phyloP scores from a whole-genome alignment of 495 filamentous ascomycete genomes.

The Durotheca rogersii region DNA sequence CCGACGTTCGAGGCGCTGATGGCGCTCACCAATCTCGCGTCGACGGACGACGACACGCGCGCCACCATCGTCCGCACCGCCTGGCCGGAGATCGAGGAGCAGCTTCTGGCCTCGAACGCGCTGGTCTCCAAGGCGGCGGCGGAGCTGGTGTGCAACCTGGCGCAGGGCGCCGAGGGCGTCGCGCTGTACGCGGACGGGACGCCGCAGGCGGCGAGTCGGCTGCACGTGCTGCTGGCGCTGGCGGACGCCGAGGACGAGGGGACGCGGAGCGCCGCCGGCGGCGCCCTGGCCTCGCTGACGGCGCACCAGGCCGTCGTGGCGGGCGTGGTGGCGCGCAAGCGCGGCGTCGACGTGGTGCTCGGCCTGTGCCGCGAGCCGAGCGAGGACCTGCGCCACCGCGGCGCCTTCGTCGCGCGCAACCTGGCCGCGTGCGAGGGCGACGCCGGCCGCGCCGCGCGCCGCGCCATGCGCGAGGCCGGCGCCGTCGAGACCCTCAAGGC shows the following conservation, averaged over 20 bases:
- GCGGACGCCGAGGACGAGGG: constrained; percentile 78
- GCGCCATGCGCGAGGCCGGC: constrained; percentile 47
- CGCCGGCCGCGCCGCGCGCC: constrained; percentile 50
- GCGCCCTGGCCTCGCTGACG: constrained; percentile 80
- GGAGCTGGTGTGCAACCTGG: constrained; percentile 90
- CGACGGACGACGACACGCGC: constrained; percentile 67
- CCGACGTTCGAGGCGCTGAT: constrained; percentile 87
- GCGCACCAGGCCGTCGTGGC: constrained; percentile 71
- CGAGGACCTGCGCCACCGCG: constrained; percentile 74
- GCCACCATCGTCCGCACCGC: constrained; percentile 68
- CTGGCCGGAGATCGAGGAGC: constrained; percentile 75
- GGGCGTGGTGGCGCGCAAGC: constrained; percentile 64
- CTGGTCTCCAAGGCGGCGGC: constrained; percentile 78
- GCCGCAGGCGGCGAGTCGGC: constrained; percentile 63
- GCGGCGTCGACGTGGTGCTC: constrained; percentile 70
- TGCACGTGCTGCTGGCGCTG: constrained; percentile 83
- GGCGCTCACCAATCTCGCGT: constrained; percentile 91
- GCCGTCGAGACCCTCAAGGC: constrained; percentile 63
- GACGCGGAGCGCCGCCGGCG: constrained; percentile 82
- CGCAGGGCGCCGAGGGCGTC: constrained; percentile 71
- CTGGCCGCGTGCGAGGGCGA: constrained; percentile 55
- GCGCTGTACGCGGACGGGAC: constrained; percentile 72
- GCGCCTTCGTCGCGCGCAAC: constrained; percentile 72
- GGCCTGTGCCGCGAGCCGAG: constrained; percentile 72
- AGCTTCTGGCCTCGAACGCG: constrained; percentile 73